These are phyloP conservation scores for Phytophthora brassicae DNA, from an alignment of 352 stramenopile species.

Conservation along the genomic window DNA sequence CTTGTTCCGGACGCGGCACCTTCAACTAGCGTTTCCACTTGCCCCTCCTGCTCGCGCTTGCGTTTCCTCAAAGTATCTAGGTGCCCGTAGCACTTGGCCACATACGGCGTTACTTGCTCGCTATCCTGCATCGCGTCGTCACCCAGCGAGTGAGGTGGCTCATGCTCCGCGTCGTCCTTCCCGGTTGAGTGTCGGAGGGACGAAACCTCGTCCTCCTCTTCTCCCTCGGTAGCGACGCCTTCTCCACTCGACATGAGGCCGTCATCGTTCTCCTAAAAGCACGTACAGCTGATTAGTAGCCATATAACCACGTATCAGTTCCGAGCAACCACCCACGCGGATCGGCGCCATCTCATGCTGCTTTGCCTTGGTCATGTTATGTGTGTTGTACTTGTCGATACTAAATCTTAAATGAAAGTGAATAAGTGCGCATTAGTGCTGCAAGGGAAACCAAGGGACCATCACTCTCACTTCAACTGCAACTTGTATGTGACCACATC, in stretches of 20 bases:
- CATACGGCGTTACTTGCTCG: constrained; percentile 42
- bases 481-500: not conserved
- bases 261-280: constrained; percentile 27
- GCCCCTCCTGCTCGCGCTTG: constrained; percentile 58
- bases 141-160: not conserved
- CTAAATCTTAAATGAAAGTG: constrained; percentile 19
- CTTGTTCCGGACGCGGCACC: constrained; percentile 18
- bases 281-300: not conserved
- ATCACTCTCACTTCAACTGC: constrained; percentile 52
- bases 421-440: constrained; percentile 5
- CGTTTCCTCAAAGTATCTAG: constrained; percentile 46
- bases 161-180: constrained; percentile 9
- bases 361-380: constrained; percentile 30
- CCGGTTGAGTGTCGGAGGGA: not conserved
- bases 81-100: constrained; percentile 44
- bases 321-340: constrained; percentile 8
- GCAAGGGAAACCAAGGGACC: constrained; percentile 34
- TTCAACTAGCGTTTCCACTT: constrained; percentile 53
- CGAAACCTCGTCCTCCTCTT: constrained; percentile 29
- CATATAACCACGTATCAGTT: not conserved
- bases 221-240: constrained; percentile 32
- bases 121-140: constrained; percentile 7
- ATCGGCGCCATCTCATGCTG: constrained; percentile 25
- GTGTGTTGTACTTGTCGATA: constrained; percentile 24
- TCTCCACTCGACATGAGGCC: constrained; percentile 28